These are phyloP conservation scores for Fusarium palustre DNA, from an alignment of 2,329 filamentous ascomycete species.

Conservation along the genomic window DNA sequence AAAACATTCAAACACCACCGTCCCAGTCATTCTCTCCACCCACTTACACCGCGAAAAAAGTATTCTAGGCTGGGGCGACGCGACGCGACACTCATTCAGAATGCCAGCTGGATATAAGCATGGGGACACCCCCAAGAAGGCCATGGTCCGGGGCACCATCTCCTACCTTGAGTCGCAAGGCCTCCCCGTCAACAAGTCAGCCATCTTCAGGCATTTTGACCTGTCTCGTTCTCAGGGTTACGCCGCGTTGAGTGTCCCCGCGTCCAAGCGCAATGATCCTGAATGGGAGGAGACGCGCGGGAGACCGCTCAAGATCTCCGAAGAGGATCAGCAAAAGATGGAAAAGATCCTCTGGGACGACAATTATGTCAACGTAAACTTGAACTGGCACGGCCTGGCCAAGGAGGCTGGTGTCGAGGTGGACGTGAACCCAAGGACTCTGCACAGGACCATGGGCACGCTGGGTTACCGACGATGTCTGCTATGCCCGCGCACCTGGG, in stretches of 20 bases:
- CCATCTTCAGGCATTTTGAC: constrained; percentile 56
- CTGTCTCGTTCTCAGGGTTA: constrained; percentile 55
- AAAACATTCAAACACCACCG: constrained; percentile 51
- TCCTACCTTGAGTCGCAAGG: constrained; percentile 55
- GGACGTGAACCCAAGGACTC: constrained; percentile 51
- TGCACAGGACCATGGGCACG: constrained; percentile 55
- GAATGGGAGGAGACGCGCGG: constrained; percentile 56
- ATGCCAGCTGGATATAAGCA: constrained; percentile 53
- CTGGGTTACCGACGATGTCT: constrained; percentile 53
- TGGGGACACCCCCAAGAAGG: constrained; percentile 54
- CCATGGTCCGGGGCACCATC: constrained; percentile 55
- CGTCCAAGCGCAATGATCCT: constrained; percentile 52
- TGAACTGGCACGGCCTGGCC: constrained; percentile 53
- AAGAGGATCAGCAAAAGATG: constrained; percentile 53
- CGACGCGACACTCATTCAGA: constrained; percentile 13
- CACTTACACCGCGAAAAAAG: constrained; percentile 33
- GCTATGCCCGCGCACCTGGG: constrained; percentile 47
- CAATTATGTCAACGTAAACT: constrained; percentile 47
- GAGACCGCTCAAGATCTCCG: constrained; percentile 51
- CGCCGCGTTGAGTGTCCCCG: constrained; percentile 51
- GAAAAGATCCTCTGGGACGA: constrained; percentile 54
- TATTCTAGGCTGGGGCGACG: constrained; percentile 14
- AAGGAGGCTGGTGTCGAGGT: constrained; percentile 51
- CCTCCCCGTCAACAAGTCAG: constrained; percentile 55
- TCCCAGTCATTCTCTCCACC: constrained; percentile 44